phyloP scores from a whole-genome alignment of 108 stramenopile genomes.

The Aurantiochytrium sp. region DNA sequence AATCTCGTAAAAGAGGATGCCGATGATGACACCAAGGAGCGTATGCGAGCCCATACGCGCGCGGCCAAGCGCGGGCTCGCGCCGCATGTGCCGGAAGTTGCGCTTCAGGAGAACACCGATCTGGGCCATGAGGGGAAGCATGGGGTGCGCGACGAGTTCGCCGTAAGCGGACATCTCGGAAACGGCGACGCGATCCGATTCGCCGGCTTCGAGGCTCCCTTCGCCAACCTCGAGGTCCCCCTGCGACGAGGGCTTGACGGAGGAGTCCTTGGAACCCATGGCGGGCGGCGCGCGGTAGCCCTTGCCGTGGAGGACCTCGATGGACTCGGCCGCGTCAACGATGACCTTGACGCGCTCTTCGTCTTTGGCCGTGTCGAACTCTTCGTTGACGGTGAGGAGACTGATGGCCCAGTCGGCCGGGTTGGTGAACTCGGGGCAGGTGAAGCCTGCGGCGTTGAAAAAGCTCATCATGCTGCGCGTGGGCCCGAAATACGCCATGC shows the following conservation, averaged over 20 bases:
- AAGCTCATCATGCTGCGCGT: not conserved
- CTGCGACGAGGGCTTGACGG: not conserved
- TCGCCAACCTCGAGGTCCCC: not conserved
- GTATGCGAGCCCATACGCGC: not conserved
- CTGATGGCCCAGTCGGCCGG: slow-evolving; percentile 25
- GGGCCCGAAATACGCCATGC: slow-evolving; percentile 22
- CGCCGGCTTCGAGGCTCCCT: not conserved
- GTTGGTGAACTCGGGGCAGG: slow-evolving; percentile 24
- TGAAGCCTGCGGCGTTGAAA: not conserved
- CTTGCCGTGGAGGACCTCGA: not conserved
- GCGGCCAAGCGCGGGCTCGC: not conserved
- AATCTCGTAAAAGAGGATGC: not conserved
- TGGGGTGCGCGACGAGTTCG: not conserved
- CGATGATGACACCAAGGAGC: not conserved
- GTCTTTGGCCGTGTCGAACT: not conserved
- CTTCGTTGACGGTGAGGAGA: not conserved
- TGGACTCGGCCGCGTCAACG: not conserved
- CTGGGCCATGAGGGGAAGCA: not conserved
- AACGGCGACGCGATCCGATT: not conserved
- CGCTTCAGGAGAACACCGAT: not conserved
- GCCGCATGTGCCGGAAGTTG: not conserved
- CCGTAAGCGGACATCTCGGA: not conserved
- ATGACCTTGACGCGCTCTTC: not conserved
- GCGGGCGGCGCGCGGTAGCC: not conserved
- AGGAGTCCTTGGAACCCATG: not conserved